These are phyloP conservation scores for Candida ascalaphidarum DNA, from an alignment of 805 yeast species.

Conservation along the genomic window DNA sequence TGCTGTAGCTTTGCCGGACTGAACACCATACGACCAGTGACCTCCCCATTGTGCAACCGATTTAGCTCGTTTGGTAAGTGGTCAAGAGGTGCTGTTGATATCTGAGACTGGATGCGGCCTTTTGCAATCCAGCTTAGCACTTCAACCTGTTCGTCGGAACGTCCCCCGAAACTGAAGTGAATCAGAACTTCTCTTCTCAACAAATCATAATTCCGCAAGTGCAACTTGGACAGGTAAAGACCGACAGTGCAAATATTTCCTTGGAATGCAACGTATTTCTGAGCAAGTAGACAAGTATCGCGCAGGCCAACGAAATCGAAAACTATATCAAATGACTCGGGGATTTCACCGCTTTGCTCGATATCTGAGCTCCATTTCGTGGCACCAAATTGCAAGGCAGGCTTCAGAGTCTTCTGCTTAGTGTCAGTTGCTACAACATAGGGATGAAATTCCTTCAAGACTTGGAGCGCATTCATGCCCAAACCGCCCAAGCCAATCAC, in stretches of 20 bases:
- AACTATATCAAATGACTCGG: conserved; percentile 25
- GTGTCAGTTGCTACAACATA: conserved; percentile 24
- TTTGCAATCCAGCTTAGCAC: conserved; percentile 31
- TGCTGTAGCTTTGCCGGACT: too few relatives aligned
- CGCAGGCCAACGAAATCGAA: conserved; percentile 33
- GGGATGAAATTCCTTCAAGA: conserved; percentile 22
- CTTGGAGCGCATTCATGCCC: conserved; percentile 36
- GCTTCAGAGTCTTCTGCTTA: conserved; percentile 10
- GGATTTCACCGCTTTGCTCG: conserved; percentile 13
- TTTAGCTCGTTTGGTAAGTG: conserved; percentile 27
- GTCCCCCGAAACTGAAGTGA: conserved; percentile 37
- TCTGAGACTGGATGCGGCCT: conserved; percentile 32
- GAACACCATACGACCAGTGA: conserved; percentile 37
- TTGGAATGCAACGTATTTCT: conserved; percentile 18
- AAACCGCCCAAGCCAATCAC: conserved; percentile 36
- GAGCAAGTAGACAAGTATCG: conserved; percentile 15
- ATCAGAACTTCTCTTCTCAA: conserved; percentile 34
- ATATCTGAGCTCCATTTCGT: conserved; percentile 29
- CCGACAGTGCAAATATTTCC: conserved; percentile 39
- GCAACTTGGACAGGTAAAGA: conserved; percentile 25
- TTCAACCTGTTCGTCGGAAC: conserved; percentile 33
- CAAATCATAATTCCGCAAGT: conserved; percentile 22
- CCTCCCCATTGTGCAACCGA: conserved; percentile 26
- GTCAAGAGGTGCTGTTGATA: conserved; percentile 18
- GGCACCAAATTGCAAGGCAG: conserved; percentile 31